Conservation (phyloP, 2,329 filamentous ascomycete genomes). For the Epichloe sibirici region DNA sequence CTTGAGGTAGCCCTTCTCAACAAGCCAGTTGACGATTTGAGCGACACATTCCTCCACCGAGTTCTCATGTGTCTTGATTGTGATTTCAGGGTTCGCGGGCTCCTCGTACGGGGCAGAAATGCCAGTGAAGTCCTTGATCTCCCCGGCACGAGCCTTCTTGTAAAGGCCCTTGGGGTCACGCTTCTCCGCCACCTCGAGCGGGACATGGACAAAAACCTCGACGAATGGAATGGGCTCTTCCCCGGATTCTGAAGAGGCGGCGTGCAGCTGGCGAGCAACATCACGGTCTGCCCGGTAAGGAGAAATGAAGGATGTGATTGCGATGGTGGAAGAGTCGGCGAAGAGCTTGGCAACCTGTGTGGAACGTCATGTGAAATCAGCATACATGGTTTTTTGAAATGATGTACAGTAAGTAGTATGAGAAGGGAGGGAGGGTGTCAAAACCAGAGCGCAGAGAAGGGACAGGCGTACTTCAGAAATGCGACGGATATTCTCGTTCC, state of each 20-base stretch:
- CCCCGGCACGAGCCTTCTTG: conserved; percentile 86
- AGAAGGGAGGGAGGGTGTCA: not conserved
- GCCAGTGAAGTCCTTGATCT: conserved; percentile 96
- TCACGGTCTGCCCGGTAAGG: conserved; percentile 82
- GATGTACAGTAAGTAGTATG: not conserved
- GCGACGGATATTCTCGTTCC: conserved; percentile 94
- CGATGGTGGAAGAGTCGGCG: conserved; percentile 75
- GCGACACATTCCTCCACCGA: conserved; percentile 80
- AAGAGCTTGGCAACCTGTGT: conserved; percentile 81
- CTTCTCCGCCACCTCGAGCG: conserved; percentile 83
- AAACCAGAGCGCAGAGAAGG: too few relatives aligned
- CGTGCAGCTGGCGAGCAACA: conserved; percentile 70
- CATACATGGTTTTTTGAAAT: not conserved
- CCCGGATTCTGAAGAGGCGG: conserved; percentile 34
- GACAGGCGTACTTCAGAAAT: conserved; percentile 58
- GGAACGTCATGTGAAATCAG: not conserved
- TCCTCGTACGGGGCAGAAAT: conserved; percentile 93
- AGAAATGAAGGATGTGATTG: conserved; percentile 93
- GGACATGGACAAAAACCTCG: conserved; percentile 87
- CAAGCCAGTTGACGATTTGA: conserved; percentile 70
- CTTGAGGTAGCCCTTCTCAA: conserved; percentile 45
- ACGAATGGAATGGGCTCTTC: conserved; percentile 74
- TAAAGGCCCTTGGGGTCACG: conserved; percentile 96
- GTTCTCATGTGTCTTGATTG: conserved; percentile 69
- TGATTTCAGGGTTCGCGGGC: conserved; percentile 74